Conservation (phyloP, 495 filamentous ascomycete species). For the Aspergillus coremiiformis region DNA sequence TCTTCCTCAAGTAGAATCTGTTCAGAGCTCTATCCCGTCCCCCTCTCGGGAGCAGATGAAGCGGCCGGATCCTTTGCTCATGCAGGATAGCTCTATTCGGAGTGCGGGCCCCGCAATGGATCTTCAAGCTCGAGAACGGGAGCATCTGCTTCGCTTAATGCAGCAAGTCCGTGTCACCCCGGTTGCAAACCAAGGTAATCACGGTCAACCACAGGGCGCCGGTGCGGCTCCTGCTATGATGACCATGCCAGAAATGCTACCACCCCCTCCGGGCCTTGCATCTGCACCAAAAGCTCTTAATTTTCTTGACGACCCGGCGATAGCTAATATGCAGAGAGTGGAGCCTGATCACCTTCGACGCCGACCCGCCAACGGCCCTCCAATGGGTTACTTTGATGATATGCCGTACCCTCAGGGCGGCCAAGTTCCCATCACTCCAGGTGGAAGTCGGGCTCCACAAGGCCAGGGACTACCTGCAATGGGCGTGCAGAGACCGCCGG, state of each 20-base stretch:
- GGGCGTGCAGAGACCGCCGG: constrained; percentile 42
- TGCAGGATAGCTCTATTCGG: constrained; percentile 15
- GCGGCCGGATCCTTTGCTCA: constrained; percentile 24
- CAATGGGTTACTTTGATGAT: constrained; percentile 42
- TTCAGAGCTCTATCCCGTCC: constrained; percentile 28
- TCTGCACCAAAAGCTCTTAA: constrained; percentile 32
- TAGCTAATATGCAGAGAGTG: constrained; percentile 41
- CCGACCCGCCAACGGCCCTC: constrained; percentile 33
- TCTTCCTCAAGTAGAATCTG: constrained; percentile 28
- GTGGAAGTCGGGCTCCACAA: constrained; percentile 29
- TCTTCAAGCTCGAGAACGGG: constrained; percentile 37
- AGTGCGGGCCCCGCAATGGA: constrained; percentile 19
- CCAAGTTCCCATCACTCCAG: constrained; percentile 33
- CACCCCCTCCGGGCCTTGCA: constrained; percentile 38
- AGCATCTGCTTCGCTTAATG: constrained; percentile 47
- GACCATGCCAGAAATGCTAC: constrained; percentile 39
- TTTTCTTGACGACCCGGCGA: constrained; percentile 42
- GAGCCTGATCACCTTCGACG: constrained; percentile 38
- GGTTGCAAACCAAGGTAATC: constrained; percentile 16
- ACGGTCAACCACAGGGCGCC: constrained; percentile 28
- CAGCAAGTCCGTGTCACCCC: constrained; percentile 40
- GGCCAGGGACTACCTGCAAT: constrained; percentile 30
- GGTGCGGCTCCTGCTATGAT: constrained; percentile 34
- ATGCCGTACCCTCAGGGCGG: constrained; percentile 31
- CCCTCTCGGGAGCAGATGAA: constrained; percentile 28